Evolutionary conservation across 257 asterid species (phyloP), one percentile per base, ranked within the genome.

Genomic region (Echium plantagineum): DNA sequence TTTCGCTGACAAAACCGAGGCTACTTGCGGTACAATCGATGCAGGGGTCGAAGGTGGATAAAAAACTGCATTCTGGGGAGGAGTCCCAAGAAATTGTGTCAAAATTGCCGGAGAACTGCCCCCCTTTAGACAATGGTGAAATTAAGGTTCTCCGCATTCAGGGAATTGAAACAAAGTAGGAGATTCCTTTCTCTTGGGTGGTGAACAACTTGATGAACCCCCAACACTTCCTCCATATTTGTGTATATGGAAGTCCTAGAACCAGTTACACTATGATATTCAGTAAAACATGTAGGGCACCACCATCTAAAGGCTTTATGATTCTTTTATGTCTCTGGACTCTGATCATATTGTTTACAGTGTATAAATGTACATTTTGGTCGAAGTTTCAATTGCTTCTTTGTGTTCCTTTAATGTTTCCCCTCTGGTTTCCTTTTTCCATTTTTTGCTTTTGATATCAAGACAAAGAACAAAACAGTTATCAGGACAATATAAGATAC

Each of bases 191-290:
- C 21, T 81, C 90, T 30, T 93, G 97, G 99, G 82, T 93, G 57
- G 97, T 79, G 74, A 89, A 80, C 69, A 86, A 86, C 70, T 86
- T 93, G 87, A 79, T 81, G 85, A 85, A 89, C 74, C 97, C 99
- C 2, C 97, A 93, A 46, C 83, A 93, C 70, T 86, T 78, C 73
- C 90, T 93, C 71, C 99, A 93, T 80, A 80, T 93, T n/a, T 85
- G 91, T 80, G 57, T 84, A 81, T 63, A 71, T 89, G 71, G 81
- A 87, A 78, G 71, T 77, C 71, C 52, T 30, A 48, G 73, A 78
- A 60, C 78, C 87, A 61, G 61, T 71, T 68, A 57, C 73, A 59
- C 52, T 74, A 58, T 75, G n/a, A 55, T 22, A 5, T 35, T 19
- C 2, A 15, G 56, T 9, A 63, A 31, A 28, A 16, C 10, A 9